Conservation (phyloP, 1,139 yeast species). For the Magnusiomyces fungicola region DNA sequence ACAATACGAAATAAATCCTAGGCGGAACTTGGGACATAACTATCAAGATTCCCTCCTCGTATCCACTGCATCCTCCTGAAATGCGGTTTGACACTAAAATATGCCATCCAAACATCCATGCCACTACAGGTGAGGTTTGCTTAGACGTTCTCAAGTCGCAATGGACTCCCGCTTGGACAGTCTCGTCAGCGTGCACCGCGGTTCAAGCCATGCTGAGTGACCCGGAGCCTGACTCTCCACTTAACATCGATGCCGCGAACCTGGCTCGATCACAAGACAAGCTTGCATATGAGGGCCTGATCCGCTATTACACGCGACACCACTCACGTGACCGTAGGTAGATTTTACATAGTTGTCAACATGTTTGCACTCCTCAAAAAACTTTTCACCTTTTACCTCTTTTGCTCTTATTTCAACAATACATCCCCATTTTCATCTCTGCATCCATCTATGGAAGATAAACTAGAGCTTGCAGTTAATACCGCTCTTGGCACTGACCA, state of each 20-base stretch:
- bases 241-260: constrained; percentile 83
- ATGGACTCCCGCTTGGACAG: constrained; percentile 91
- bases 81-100: constrained; percentile 49
- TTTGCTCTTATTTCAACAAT: no score
- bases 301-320: constrained; percentile 51
- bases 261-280: constrained; percentile 48
- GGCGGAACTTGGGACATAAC: constrained; percentile 53
- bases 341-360: no score
- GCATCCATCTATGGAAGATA: constrained; percentile 5
- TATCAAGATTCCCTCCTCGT: constrained; percentile 45
- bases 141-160: constrained; percentile 62
- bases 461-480: background rate
- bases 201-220: constrained; percentile 58
- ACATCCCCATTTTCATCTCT: no score
- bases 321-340: constrained; percentile 21
- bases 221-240: constrained; percentile 83
- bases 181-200: constrained; percentile 63
- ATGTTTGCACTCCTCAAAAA: no score
- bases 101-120: constrained; percentile 68
- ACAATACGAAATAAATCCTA: background rate
- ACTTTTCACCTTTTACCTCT: no score
- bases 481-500: background rate
- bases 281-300: constrained; percentile 52
- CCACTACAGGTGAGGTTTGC: constrained; percentile 64
- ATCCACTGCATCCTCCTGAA: constrained; percentile 67